Conservation (phyloP, 2,329 filamentous ascomycete species). For the Didymella keratinophila region DNA sequence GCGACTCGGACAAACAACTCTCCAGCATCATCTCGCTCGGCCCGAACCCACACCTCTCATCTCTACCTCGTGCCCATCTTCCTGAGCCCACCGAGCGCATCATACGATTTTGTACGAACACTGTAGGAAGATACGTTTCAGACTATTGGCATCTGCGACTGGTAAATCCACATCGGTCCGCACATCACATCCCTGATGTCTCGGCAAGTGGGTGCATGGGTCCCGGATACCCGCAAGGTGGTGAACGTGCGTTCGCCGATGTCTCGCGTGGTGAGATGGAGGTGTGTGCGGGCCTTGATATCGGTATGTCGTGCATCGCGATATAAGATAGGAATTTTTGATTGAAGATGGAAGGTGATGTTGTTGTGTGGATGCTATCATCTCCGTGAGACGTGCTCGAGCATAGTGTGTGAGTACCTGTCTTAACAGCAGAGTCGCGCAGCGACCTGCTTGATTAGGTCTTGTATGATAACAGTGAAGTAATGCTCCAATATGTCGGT, state of each 20-base stretch:
- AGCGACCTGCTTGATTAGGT: not conserved
- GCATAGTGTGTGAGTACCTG: not conserved
- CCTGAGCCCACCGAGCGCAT: conserved; percentile 1
- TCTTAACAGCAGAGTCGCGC: not conserved
- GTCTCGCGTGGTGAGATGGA: conserved; percentile 3
- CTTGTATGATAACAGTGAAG: not conserved
- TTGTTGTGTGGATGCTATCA: not conserved
- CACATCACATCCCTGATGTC: conserved; percentile 2
- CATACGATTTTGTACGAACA: conserved; percentile 8
- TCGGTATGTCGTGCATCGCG: not conserved
- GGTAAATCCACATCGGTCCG: conserved; percentile 9
- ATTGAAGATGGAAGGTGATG: not conserved
- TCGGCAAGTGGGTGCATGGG: conserved; percentile 14
- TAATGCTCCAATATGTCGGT: not conserved
- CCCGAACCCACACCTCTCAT: not conserved
- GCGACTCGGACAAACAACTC: not conserved
- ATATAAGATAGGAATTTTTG: not conserved
- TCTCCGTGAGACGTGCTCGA: not conserved
- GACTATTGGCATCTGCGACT: conserved; percentile 20
- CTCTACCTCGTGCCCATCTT: not conserved
- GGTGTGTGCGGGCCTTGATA: not conserved
- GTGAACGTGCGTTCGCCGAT: conserved; percentile 18
- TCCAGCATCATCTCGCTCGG: conserved; percentile 4
- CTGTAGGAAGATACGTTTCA: conserved; percentile 13
- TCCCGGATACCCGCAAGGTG: not conserved